These are phyloP conservation scores for Rhizophagus clarus DNA, from an alignment of 192 early-diverging fungal species.

Conservation along the genomic window DNA sequence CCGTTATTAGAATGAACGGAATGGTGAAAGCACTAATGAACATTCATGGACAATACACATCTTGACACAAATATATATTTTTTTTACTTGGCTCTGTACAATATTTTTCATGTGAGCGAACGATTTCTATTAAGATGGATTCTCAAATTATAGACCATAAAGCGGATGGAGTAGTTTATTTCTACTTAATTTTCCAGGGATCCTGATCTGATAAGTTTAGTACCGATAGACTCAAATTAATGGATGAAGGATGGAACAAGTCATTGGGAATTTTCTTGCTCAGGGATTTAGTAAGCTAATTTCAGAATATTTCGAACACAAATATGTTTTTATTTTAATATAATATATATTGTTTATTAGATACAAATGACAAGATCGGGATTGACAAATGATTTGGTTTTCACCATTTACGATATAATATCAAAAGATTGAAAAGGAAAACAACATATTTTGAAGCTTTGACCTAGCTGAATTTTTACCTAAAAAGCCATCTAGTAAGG, in stretches of 20 bases:
- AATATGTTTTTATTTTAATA: background rate
- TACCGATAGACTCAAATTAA: background rate
- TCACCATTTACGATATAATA: background rate
- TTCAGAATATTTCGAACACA: background rate
- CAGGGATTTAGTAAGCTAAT: background rate
- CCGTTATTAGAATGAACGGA: background rate
- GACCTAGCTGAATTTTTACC: background rate
- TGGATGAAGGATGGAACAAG: background rate
- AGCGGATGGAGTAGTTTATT: background rate
- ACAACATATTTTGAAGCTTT: background rate
- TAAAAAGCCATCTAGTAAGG: background rate
- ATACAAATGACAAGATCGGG: background rate
- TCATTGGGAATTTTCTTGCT: background rate
- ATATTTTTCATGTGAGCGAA: constrained; percentile 5
- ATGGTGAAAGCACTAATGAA: background rate
- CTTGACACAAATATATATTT: background rate
- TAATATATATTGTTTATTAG: background rate
- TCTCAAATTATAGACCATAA: constrained; percentile 8
- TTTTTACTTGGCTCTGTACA: background rate
- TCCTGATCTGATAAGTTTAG: background rate
- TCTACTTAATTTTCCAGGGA: background rate
- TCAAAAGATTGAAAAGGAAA: background rate
- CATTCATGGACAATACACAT: background rate
- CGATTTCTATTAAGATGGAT: constrained; percentile 3
- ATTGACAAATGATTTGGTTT: background rate